Evolutionary conservation across 106 monocot species (phyloP), one percentile per base, ranked within the genome.

Genomic region (Xerophyta viscosa): DNA sequence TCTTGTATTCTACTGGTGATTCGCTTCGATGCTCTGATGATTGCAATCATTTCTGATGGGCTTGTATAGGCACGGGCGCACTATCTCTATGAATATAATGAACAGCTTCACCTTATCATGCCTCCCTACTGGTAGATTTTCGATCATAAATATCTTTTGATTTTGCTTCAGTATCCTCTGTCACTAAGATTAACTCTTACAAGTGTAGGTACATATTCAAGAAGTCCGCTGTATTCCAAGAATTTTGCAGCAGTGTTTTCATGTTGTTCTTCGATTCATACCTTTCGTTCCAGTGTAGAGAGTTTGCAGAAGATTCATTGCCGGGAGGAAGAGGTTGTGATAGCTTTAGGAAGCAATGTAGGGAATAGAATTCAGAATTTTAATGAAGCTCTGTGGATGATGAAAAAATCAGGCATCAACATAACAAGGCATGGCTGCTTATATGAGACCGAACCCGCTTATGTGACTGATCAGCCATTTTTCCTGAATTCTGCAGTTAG

Each of bases 401-500:
- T 93, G 92, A 87, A 80, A 62, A 64, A 57, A 50, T 87, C 73
- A 1, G 83, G 92, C 22, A 67, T 93, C 11, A 23, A 36, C 11
- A 11, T 36, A 6, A 36, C 58, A 8, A 79, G 87, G 43, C 83
- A 93, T 46, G 73, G 68, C 10, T 84, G 76, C 27, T 72, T 93
- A 50, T 93, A 93, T 45, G 92, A 93, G 52, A 77, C 77, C 5
- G 60, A 71, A 20, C 87, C 92, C 52, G 92, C 92, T 48, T 87
- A 93, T 77, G 83, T 93, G 4, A 84, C 80, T 6, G 77, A 93
- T 68, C 92, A 93, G 24, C 92, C 92, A 0, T 13, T 60, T 17
- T 93, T 93, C 66, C 69, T 93, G 15, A 93, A 93, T 72, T 87
- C 92, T 44, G 94, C 88, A 14, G 27, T 88, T 51, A 74, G 94